Percentiles rank a stretch among this genome's conserved stretches.
These are phyloP conservation scores for Sporothrix brasiliensis DNA, from an alignment of 2,329 filamentous ascomycete genomes.

Conservation along the genomic window DNA sequence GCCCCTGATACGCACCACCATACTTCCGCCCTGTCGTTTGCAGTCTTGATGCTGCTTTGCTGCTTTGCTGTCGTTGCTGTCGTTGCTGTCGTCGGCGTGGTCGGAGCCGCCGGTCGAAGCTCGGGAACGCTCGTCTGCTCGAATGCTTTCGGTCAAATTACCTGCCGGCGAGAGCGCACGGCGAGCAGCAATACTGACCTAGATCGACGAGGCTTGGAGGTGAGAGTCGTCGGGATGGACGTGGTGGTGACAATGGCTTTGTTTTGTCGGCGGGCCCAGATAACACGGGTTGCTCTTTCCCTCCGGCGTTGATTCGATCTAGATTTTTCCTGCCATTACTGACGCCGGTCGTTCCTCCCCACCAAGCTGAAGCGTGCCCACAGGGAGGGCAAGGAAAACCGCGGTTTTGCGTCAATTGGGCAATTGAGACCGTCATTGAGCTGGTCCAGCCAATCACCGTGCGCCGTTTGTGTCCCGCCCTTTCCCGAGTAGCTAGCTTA, in stretches of 20 bases:
- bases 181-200: neutral
- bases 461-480: slow-evolving; percentile 23
- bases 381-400: slow-evolving; percentile 24
- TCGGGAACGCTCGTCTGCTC: neutral
- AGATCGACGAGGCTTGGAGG: neutral
- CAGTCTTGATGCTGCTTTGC: neutral
- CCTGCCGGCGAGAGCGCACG: neutral
- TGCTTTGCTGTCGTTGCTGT: no score
- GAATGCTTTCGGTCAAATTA: no score
- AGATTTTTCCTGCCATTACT: slow-evolving; percentile 23
- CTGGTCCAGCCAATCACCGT: slow-evolving; percentile 26
- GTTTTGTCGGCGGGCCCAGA: neutral
- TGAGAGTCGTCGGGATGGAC: neutral
- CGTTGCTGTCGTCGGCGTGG: slow-evolving; percentile 11
- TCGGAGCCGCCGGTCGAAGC: slow-evolving; percentile 13
- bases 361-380: slow-evolving; percentile 15
- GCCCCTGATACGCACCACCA: slow-evolving; percentile 26
- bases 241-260: slow-evolving; percentile 25
- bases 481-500: slow-evolving; percentile 27
- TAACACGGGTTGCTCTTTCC: neutral
- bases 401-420: slow-evolving; percentile 23
- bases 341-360: slow-evolving; percentile 18
- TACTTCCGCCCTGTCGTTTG: slow-evolving; percentile 1
- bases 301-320: slow-evolving; percentile 21
- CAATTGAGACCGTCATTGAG: slow-evolving; percentile 24